phyloP scores from a whole-genome alignment of 2,329 filamentous ascomycete species.

The Periconia digitata region DNA sequence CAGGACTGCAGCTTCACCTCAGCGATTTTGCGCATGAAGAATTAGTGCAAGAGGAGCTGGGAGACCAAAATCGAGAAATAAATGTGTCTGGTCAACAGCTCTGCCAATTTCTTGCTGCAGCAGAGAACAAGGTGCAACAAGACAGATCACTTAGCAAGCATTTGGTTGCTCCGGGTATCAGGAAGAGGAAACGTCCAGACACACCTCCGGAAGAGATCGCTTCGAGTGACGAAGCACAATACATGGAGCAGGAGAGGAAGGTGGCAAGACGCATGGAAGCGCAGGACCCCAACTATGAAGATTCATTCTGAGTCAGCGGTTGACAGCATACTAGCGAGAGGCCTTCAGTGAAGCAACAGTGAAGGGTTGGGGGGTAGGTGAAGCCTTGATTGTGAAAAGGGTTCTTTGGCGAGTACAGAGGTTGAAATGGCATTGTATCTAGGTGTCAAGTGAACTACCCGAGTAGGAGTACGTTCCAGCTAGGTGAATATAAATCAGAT shows the following conservation, averaged over 20 bases:
- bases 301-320: too few species aligned
- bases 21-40: constrained; percentile 19
- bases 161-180: constrained; percentile 6
- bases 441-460: too few species aligned
- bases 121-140: constrained; percentile 2
- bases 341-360: too few species aligned
- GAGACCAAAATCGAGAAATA: constrained; percentile 11
- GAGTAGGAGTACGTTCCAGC: too few species aligned
- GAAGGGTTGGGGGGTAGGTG: too few species aligned
- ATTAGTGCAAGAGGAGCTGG: constrained; percentile 14
- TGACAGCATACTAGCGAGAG: too few species aligned
- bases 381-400: too few species aligned
- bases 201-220: constrained; percentile 16
- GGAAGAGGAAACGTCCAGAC: constrained; percentile 15
- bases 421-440: too few species aligned
- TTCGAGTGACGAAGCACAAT: constrained; percentile 13
- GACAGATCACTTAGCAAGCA: constrained; percentile 4
- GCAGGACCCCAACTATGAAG: too few species aligned
- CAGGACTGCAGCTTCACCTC: constrained; percentile 16
- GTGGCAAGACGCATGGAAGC: constrained; percentile 16
- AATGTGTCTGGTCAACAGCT: constrained; percentile 14
- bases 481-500: too few species aligned
- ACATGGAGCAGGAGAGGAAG: constrained; percentile 11
- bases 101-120: constrained; percentile 11
- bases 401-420: too few species aligned